Evolutionary conservation across 176 grass and related monocot species (phyloP).

Genomic region (Luzula sylvatica): DNA sequence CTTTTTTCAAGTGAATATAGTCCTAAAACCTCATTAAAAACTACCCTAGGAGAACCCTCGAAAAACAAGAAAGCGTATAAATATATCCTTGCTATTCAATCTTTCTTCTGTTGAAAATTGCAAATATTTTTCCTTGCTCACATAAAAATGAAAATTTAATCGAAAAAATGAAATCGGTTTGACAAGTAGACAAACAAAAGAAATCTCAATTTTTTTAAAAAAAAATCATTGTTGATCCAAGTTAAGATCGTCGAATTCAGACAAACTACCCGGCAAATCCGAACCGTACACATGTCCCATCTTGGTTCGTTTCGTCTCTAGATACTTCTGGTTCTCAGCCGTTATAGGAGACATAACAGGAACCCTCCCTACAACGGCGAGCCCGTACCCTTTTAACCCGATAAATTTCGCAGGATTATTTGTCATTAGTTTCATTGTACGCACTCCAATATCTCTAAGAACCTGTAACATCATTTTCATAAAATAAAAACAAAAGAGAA

Average conservation of each 20-base stretch:
- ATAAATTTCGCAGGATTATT: constrained; percentile 94
- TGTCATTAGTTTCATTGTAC: constrained; percentile 90
- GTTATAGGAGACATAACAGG: constrained; percentile 84
- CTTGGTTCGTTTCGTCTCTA: constrained; percentile 91
- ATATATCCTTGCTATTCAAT: too few species aligned
- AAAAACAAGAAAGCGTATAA: too few species aligned
- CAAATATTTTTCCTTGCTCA: neutral
- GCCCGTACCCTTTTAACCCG: constrained; percentile 83
- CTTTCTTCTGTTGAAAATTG: neutral
- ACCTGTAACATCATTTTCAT: constrained; percentile 26
- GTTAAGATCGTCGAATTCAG: constrained; percentile 32
- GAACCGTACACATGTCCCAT: constrained; percentile 94
- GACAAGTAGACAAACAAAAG: neutral
- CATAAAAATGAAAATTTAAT: constrained; percentile 1
- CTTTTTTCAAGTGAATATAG: too few species aligned
- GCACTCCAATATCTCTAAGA: constrained; percentile 62
- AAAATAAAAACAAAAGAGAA: neutral
- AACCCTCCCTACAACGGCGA: constrained; percentile 75
- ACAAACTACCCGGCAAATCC: constrained; percentile 53
- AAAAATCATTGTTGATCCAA: constrained; percentile 22
- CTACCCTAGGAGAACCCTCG: too few species aligned
- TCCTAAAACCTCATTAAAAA: too few species aligned
- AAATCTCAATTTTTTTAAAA: neutral
- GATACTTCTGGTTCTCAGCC: constrained; percentile 77
- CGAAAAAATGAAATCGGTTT: neutral